Evolutionary conservation across 2,329 filamentous ascomycete species (phyloP).

Genomic region (Chaetomiaceae sp.): DNA sequence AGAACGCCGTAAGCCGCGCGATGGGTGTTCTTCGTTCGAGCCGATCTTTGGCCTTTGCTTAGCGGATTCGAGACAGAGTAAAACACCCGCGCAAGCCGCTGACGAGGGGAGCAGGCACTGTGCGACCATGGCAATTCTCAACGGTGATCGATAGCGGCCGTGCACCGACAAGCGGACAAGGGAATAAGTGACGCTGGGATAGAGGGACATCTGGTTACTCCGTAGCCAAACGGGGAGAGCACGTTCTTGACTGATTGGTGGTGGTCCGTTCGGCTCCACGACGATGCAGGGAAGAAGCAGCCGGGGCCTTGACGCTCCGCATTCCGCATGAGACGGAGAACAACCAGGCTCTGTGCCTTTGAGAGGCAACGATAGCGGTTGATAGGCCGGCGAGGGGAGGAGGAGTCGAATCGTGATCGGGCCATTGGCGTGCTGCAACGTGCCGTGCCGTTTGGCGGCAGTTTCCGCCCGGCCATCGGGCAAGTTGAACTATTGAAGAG

Average conservation of each 20-base stretch:
- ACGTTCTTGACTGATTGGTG: slow-evolving; percentile 28
- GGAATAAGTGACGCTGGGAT: background rate
- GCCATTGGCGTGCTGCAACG: slow-evolving; percentile 13
- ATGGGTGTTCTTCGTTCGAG: background rate
- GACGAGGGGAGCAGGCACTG: background rate
- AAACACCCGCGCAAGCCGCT: slow-evolving; percentile 2
- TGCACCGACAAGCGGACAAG: background rate
- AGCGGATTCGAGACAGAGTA: background rate
- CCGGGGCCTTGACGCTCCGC: slow-evolving; percentile 10
- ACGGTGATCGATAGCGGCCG: background rate
- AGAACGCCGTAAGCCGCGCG: too few species aligned
- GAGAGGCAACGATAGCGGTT: background rate
- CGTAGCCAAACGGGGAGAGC: too few species aligned
- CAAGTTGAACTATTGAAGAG: background rate
- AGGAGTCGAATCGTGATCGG: background rate
- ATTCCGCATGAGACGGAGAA: slow-evolving; percentile 2
- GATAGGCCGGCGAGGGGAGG: background rate
- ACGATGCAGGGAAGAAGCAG: slow-evolving; percentile 15
- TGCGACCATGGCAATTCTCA: background rate
- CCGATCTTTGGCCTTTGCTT: background rate
- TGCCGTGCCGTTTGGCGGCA: slow-evolving; percentile 12
- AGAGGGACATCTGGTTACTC: too few species aligned
- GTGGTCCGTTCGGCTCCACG: slow-evolving; percentile 14
- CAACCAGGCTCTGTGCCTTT: background rate
- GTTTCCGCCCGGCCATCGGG: background rate